These are phyloP conservation scores for Pichia sp. DNA, from an alignment of 1,139 yeast species.

Conservation along the genomic window DNA sequence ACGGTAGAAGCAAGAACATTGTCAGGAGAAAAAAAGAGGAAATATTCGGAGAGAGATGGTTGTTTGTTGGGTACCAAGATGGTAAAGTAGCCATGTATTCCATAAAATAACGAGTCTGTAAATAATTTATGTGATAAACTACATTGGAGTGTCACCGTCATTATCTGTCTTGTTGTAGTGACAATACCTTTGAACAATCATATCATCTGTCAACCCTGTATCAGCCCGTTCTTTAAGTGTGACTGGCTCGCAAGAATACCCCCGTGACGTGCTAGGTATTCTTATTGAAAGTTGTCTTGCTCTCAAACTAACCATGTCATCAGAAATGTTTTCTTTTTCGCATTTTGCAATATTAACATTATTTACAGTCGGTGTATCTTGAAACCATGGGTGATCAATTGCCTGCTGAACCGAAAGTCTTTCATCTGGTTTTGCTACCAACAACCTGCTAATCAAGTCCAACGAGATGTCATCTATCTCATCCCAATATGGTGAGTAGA, in stretches of 20 bases:
- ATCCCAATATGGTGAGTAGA: slow-evolving; percentile 80
- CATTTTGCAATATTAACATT: not conserved
- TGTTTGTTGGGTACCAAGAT: slow-evolving; percentile 32
- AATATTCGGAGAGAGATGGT: slow-evolving; percentile 24
- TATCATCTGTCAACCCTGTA: slow-evolving; percentile 26
- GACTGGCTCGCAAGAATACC: slow-evolving; percentile 27
- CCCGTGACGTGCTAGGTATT: slow-evolving; percentile 24
- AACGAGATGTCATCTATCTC: slow-evolving; percentile 58
- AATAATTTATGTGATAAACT: not conserved
- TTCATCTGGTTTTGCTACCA: slow-evolving; percentile 54
- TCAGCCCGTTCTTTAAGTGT: slow-evolving; percentile 26
- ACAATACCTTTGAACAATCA: slow-evolving; percentile 22
- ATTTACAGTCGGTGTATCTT: not conserved
- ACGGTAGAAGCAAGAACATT: slow-evolving; percentile 32
- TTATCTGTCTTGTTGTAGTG: slow-evolving; percentile 1
- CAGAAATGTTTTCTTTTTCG: not conserved
- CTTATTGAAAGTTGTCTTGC: slow-evolving; percentile 25
- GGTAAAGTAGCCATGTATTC: slow-evolving; percentile 30
- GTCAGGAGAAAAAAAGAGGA: slow-evolving; percentile 29
- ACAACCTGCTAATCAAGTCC: slow-evolving; percentile 58
- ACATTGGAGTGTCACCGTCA: slow-evolving; percentile 17
- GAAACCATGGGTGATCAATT: slow-evolving; percentile 57
- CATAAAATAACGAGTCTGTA: slow-evolving; percentile 4
- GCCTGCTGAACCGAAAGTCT: slow-evolving; percentile 53
- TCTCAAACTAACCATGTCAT: slow-evolving; percentile 16